phyloP scores from a whole-genome alignment of 768 basidiomycete genomes.

The Mrakia frigida region DNA sequence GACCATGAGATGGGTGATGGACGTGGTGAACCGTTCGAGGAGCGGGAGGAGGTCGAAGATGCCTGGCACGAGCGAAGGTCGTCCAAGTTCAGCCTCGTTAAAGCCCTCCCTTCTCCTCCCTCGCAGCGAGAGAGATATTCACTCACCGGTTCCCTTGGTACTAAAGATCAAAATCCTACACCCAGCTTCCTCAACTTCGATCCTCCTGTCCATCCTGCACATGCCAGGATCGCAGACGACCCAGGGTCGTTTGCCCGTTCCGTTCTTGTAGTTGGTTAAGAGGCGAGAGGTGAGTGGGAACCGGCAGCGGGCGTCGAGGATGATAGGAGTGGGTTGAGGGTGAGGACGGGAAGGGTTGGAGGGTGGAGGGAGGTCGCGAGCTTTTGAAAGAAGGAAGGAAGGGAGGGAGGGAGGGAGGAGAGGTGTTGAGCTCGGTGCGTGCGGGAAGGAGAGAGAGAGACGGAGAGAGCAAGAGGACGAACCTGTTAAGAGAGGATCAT shows the following conservation, averaged over 20 bases:
- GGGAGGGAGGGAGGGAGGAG: neutral
- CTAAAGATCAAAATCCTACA: conserved; percentile 58
- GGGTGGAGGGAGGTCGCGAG: conserved; percentile 38
- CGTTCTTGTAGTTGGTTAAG: conserved; percentile 57
- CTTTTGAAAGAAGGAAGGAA: conserved; percentile 36
- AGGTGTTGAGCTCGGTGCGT: conserved; percentile 34
- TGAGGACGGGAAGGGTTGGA: conserved; percentile 18
- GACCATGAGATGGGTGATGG: conserved; percentile 75
- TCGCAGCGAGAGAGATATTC: neutral
- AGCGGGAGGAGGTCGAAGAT: conserved; percentile 30
- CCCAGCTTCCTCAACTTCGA: conserved; percentile 59
- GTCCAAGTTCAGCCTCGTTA: neutral
- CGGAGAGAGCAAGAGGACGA: conserved; percentile 54
- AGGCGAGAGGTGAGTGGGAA: conserved; percentile 65
- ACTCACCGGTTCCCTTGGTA: conserved; percentile 47
- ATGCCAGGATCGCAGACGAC: conserved; percentile 53
- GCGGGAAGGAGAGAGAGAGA: neutral
- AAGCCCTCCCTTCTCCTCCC: neutral
- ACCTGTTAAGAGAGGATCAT: conserved; percentile 94
- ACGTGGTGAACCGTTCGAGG: conserved; percentile 28
- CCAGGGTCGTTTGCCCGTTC: conserved; percentile 66
- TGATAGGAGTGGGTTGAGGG: conserved; percentile 66
- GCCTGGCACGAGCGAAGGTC: neutral
- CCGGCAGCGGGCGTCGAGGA: conserved; percentile 72
- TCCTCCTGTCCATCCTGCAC: conserved; percentile 42